Evolutionary conservation across 2,329 filamentous ascomycete genomes (phyloP), one percentile per base, ranked within the genome.

Genomic region (Lachnellula arida): DNA sequence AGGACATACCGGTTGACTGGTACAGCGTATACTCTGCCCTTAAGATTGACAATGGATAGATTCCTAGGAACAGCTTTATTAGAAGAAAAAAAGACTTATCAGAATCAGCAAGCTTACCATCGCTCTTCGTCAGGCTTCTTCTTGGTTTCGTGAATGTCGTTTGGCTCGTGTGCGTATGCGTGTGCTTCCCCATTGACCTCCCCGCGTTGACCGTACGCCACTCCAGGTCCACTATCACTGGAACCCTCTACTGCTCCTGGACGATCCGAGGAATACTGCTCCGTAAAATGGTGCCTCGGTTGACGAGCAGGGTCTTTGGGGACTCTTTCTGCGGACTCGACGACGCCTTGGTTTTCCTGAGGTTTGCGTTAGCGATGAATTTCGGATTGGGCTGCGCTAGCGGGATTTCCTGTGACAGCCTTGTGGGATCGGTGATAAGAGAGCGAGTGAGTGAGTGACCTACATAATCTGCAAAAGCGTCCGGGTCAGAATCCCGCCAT

Each of bases 91-190:
- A 2, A 12, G 14, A 19, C 19, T 12, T 25, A 5, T 23, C 23
- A 47, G 44, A 22, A 22, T 23, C 5, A 28, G 28, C 23, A 34
- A 47, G 28, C 44, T 15, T 47, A 47, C 44, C 44, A 47, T 47
- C 4, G 22, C 23, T 17, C 9, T 15, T 17, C 44, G 14, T 28
- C 15, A 28, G 9, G 28, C 28, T 11, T 2, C 28, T 42, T 42
- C 22, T 51, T 50, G 28, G 37, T 47, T 32, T 47, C 32, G 28
- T 28, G 39, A 9, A 34, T 34, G 19, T 40, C 46, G 25, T 48
- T 49, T 37, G 48, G 34, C 28, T 56, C 49, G 42, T 47, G 46
- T 47, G 32, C 47, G 49, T 56, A 14, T 46, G 46, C 37, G 19
- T 54, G 23, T 32, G 47, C 17, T 37, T 22, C 32, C 39, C 53